Percentiles rank a stretch among this genome's conserved stretches.
Evolutionary conservation across 2,329 filamentous ascomycete genomes (phyloP).

Genomic region (Cercospora sp.): DNA sequence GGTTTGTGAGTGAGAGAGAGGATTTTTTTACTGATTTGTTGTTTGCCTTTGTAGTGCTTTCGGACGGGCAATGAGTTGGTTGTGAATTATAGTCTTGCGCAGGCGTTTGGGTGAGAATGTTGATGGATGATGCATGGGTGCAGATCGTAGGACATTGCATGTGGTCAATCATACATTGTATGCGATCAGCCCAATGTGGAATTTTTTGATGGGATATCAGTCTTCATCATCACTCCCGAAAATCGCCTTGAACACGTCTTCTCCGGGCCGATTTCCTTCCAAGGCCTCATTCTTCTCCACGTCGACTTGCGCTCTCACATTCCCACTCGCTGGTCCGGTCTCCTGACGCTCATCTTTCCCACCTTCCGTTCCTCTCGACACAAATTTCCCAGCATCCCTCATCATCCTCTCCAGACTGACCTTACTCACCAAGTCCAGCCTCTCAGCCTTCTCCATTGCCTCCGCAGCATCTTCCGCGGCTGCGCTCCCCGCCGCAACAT

Average conservation of each 20-base stretch:
- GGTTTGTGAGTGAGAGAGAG: no score
- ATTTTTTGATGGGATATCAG: background rate
- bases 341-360: constrained; percentile 17
- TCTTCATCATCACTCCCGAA: constrained; percentile 72
- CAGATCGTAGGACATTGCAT: no score
- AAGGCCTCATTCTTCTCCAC: constrained; percentile 75
- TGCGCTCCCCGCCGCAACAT: constrained; percentile 49
- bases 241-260: constrained; percentile 85
- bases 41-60: background rate
- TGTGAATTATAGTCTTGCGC: background rate
- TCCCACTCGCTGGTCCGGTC: constrained; percentile 19
- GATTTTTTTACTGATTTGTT: no score
- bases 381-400: constrained; percentile 43
- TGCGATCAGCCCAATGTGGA: no score
- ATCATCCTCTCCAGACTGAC: constrained; percentile 58
- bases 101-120: background rate
- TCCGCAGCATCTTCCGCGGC: constrained; percentile 28
- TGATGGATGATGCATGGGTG: no score
- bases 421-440: constrained; percentile 56
- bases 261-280: constrained; percentile 70
- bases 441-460: constrained; percentile 51
- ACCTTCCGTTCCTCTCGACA: constrained; percentile 24
- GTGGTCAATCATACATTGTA: no score
- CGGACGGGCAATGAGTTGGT: background rate
- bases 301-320: constrained; percentile 54